phyloP scores from a whole-genome alignment of 208 protist species.

The Trypanosoma avium region DNA sequence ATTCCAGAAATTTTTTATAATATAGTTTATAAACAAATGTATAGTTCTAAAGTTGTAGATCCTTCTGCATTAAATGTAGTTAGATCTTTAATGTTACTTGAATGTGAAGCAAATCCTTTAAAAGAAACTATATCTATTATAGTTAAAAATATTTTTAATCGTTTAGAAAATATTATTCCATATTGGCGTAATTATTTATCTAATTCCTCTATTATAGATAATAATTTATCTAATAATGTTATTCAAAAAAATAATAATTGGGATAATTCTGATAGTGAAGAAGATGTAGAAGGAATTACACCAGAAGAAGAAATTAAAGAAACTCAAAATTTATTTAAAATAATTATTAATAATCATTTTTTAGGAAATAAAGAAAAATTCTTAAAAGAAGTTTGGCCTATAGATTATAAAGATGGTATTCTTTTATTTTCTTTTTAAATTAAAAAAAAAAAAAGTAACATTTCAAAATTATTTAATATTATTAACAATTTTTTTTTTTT shows the following conservation, averaged over 20 bases:
- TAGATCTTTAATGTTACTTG: slow-evolving; percentile 42
- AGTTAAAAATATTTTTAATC: not conserved
- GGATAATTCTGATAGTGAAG: slow-evolving; percentile 16
- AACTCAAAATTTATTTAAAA: not conserved
- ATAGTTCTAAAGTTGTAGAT: slow-evolving; percentile 48
- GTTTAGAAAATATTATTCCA: slow-evolving; percentile 13
- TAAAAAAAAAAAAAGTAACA: too few relatives aligned
- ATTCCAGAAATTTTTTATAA: slow-evolving; percentile 15
- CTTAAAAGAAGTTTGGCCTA: not conserved
- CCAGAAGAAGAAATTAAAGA: slow-evolving; percentile 19
- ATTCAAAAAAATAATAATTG: not conserved
- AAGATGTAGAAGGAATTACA: slow-evolving; percentile 8
- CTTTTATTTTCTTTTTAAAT: not conserved
- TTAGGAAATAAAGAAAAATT: not conserved
- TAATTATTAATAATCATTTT: not conserved
- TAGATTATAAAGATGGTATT: not conserved
- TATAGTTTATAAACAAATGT: slow-evolving; percentile 30
- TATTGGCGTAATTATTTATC: slow-evolving; percentile 1
- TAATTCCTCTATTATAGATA: not conserved
- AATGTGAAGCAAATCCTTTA: slow-evolving; percentile 15
- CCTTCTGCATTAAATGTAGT: slow-evolving; percentile 51
- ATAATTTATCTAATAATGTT: not conserved
- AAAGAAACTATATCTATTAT: slow-evolving; percentile 4
- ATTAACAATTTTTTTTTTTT: slow-evolving; percentile 8
- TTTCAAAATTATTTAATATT: too few relatives aligned